A percentile compares a stretch with the other conserved stretches of the same genome.
phyloP scores from a whole-genome alignment of 208 protist species.

The Trypanosoma melophagium region DNA sequence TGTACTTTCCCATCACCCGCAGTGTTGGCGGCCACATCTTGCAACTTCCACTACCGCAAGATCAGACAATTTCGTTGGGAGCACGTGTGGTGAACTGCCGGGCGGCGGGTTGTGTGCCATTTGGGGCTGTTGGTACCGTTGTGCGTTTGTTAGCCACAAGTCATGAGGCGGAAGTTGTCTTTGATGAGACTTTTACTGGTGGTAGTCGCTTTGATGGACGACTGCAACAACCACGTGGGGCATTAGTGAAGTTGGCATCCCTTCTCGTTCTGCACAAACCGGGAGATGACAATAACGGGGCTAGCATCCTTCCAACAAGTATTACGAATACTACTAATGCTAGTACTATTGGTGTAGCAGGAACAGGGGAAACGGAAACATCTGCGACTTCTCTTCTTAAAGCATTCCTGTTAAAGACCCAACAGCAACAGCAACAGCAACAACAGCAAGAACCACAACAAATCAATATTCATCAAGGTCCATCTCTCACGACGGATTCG shows the following conservation, averaged over 20 bases:
- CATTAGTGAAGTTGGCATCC: conserved; percentile 62
- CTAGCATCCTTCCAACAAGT: conserved; percentile 2
- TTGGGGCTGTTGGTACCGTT: conserved; percentile 79
- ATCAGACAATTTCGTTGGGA: conserved; percentile 73
- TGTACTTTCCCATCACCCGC: conserved; percentile 81
- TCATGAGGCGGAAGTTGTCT: conserved; percentile 84
- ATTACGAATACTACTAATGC: too few relatives aligned
- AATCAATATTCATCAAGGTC: neutral
- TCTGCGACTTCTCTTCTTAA: neutral
- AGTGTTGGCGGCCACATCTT: conserved; percentile 65
- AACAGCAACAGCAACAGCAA: conserved; percentile 9
- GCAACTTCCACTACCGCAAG: conserved; percentile 68
- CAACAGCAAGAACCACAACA: conserved; percentile 23
- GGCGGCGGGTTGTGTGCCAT: conserved; percentile 69
- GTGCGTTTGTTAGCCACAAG: conserved; percentile 78
- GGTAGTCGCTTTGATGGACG: conserved; percentile 76
- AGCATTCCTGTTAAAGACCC: neutral
- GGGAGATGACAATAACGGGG: conserved; percentile 10
- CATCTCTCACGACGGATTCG: neutral
- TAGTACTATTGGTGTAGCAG: neutral
- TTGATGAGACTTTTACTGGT: conserved; percentile 82
- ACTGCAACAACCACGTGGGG: conserved; percentile 62
- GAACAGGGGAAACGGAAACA: conserved; percentile 1
- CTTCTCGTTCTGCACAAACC: conserved; percentile 64
- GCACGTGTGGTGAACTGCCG: conserved; percentile 86